phyloP scores from a whole-genome alignment of 139 green algal genomes.

The Pseudopediastrum boryanum region DNA sequence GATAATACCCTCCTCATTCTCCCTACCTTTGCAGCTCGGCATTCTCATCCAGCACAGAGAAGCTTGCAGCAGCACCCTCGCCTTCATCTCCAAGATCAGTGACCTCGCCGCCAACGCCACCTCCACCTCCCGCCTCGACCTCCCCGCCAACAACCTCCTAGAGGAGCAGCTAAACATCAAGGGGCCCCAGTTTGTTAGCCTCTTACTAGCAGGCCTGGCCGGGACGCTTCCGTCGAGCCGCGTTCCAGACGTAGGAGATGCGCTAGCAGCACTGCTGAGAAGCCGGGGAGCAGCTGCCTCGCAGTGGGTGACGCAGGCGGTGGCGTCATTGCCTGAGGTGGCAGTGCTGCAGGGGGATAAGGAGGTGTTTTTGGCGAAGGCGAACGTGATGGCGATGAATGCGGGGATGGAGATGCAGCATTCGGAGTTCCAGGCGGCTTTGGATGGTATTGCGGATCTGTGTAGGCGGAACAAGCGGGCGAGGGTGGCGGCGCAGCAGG shows the following conservation, averaged over 20 bases:
- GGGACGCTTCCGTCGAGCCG: slow-evolving; percentile 58
- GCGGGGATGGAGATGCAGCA: slow-evolving; percentile 21
- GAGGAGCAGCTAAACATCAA: slow-evolving; percentile 39
- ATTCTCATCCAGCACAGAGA: slow-evolving; percentile 72
- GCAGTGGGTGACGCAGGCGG: slow-evolving; percentile 52
- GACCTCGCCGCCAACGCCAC: slow-evolving; percentile 34
- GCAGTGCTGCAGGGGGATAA: slow-evolving; percentile 50
- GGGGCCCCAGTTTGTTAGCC: slow-evolving; percentile 43
- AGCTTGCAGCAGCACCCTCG: slow-evolving; percentile 69
- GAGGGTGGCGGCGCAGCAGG: slow-evolving; percentile 51
- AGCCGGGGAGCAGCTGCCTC: slow-evolving; percentile 8
- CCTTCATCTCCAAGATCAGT: slow-evolving; percentile 65
- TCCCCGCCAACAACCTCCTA: slow-evolving; percentile 27
- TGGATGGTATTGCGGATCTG: slow-evolving; percentile 72
- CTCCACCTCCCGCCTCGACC: not conserved
- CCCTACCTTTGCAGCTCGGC: not conserved
- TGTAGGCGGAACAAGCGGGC: slow-evolving; percentile 64
- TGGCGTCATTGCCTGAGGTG: slow-evolving; percentile 58
- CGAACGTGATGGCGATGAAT: slow-evolving; percentile 13
- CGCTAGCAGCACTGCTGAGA: slow-evolving; percentile 56
- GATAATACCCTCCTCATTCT: not conserved
- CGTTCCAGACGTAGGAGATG: slow-evolving; percentile 49
- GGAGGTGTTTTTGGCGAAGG: slow-evolving; percentile 44
- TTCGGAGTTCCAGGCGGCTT: slow-evolving; percentile 51
- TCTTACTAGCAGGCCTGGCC: slow-evolving; percentile 61